These are phyloP conservation scores for Baeospora myosura DNA, from an alignment of 1,284 basidiomycete genomes.

Conservation along the genomic window DNA sequence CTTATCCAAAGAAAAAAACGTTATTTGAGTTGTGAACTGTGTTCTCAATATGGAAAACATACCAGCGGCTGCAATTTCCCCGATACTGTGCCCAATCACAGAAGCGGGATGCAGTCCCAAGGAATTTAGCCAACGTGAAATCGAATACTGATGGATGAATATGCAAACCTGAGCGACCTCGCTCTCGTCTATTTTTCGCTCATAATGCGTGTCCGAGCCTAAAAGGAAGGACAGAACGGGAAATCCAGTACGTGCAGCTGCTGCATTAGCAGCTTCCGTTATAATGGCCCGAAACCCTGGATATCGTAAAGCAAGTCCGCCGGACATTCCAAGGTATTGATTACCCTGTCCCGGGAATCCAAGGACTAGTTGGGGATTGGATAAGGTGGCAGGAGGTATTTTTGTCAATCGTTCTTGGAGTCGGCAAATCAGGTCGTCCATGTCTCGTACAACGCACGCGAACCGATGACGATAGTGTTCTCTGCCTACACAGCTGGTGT, in stretches of 20 bases:
- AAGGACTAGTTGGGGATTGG: conserved; percentile 18
- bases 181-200: conserved; percentile 22
- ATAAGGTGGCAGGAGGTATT: conserved; percentile 4
- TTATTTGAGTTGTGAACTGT: conserved; percentile 8
- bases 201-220: conserved; percentile 16
- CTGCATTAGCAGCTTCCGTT: conserved; percentile 20
- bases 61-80: conserved; percentile 32
- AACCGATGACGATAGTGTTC: conserved; percentile 29
- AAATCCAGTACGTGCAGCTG: conserved; percentile 20
- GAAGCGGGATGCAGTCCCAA: conserved; percentile 23
- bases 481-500: conserved; percentile 28
- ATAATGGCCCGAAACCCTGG: conserved; percentile 23
- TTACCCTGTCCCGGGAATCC: conserved; percentile 31
- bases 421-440: conserved; percentile 24
- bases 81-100: conserved; percentile 28
- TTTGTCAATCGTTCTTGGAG: conserved; percentile 18
- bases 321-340: conserved; percentile 30
- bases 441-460: conserved; percentile 23
- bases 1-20: conserved; percentile 4
- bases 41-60: background rate
- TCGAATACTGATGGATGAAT: conserved; percentile 28
- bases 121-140: conserved; percentile 23
- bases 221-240: conserved; percentile 22
- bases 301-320: conserved; percentile 22
- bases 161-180: conserved; percentile 28